Evolutionary conservation across 2,329 filamentous ascomycete species (phyloP), one percentile per base, ranked within the genome.

Genomic region (Sphaerulina musiva): DNA sequence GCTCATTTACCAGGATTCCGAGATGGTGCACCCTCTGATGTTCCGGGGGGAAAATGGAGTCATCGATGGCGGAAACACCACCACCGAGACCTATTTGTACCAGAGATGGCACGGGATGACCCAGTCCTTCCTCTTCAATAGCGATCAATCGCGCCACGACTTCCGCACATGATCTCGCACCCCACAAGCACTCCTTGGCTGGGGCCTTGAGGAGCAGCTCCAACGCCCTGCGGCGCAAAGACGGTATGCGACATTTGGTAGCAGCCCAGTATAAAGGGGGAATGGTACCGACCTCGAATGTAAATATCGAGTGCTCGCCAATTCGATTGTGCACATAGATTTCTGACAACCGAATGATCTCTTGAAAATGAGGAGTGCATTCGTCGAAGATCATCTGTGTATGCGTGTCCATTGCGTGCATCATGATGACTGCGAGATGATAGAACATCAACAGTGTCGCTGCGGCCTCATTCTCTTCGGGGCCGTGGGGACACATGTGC

Each of bases 171-270:
- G 57, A 54, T 7, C 47, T 46, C 6, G 62, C 56, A 41, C 59
- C 59, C 56, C 59, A 65, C 12, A 63, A 59, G 38, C 53, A 57
- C 46, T 66, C 63, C 45, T 64, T 64, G 17, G 57, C 52, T 20
- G 62, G 57, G 3, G 59, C 55, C 34, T 47, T 53, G 8, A 51
- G 20, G 3, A 66, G 36, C 6, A 66, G 51, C n/a, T 54, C 46
- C 5, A 66, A 40, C 4, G 64, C 63, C 42, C 56, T 48, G 4
- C 62, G 53, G 7, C 61, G 56, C 6, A 66, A 20, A 4, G 58
- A 57, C 12, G 56, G 60, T 5, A 63, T 51, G 5, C 64, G 59
- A 39, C 63, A 66, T 48, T 64, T 64, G 9, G 55, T 56, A 9
- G 61, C 62, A 10, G 53, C 52, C 42, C 63, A 62, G 48, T 59